A percentile compares a stretch with the other conserved stretches of the same genome.
These are phyloP conservation scores for Termitomyces sp. DNA, from an alignment of 768 basidiomycete genomes.

Conservation along the genomic window DNA sequence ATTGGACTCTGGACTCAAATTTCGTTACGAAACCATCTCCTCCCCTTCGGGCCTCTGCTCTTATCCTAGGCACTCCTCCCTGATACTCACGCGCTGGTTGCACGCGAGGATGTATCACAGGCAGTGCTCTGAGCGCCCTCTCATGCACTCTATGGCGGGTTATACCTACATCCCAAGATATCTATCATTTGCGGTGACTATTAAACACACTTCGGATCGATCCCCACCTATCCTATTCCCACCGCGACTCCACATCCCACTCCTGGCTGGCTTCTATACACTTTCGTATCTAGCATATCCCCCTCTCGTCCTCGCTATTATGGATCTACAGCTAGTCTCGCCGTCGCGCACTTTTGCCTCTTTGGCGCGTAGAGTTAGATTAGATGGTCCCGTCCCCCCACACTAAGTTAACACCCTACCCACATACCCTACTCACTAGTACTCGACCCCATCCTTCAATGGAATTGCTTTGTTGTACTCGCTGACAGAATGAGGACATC, in stretches of 20 bases:
- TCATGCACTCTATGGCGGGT: neutral
- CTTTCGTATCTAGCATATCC: neutral
- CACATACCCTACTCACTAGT: neutral
- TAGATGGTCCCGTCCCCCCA: neutral
- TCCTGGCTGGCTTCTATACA: neutral
- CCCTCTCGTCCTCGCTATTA: neutral
- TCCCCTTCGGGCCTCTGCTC: slow-evolving; percentile 8
- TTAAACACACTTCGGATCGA: neutral
- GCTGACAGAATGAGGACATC: neutral
- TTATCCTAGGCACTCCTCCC: slow-evolving; percentile 2
- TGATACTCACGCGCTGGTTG: slow-evolving; percentile 5
- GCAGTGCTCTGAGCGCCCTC: slow-evolving; percentile 1
- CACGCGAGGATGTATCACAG: slow-evolving; percentile 1
- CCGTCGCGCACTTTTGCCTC: neutral
- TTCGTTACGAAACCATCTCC: slow-evolving; percentile 4
- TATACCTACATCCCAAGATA: slow-evolving; percentile 13
- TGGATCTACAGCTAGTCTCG: slow-evolving; percentile 4
- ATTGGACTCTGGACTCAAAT: slow-evolving; percentile 10
- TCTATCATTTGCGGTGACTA: slow-evolving; percentile 10
- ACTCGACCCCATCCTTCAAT: neutral
- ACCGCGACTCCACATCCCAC: neutral
- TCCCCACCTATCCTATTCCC: neutral
- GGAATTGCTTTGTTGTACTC: neutral
- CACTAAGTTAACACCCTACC: neutral
- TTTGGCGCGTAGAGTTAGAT: slow-evolving; percentile 9